Evolutionary conservation across 306 rosid species (phyloP).

Genomic region (Geum urbanum): DNA sequence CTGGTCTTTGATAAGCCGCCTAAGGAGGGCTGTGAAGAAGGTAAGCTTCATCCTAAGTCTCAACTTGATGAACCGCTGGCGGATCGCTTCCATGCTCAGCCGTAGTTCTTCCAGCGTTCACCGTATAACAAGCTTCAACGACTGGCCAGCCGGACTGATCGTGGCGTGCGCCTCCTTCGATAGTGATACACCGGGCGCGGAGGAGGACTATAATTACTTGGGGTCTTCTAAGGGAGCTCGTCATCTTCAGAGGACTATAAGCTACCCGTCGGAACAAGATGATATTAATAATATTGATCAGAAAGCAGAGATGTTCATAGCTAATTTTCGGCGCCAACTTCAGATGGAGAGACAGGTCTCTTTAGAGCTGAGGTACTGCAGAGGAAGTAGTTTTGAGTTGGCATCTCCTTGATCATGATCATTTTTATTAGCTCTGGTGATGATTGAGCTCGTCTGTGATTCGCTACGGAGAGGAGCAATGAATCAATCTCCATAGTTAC

Average conservation of each 20-base stretch:
- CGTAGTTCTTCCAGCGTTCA: conserved; percentile 24
- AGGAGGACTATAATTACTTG: conserved; percentile 12
- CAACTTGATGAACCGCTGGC: conserved; percentile 40
- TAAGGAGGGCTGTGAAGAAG: conserved; percentile 55
- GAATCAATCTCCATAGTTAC: background rate
- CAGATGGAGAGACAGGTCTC: conserved; percentile 72
- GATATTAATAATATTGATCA: conserved; percentile 46
- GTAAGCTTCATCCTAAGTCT: conserved; percentile 47
- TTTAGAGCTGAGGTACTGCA: conserved; percentile 50
- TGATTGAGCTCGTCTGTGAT: background rate
- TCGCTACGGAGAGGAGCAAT: background rate
- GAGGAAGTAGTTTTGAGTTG: conserved; percentile 36
- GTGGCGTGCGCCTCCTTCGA: conserved; percentile 16
- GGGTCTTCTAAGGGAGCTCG: conserved; percentile 21
- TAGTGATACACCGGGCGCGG: background rate
- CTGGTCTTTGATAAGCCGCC: conserved; percentile 37
- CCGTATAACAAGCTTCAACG: conserved; percentile 45
- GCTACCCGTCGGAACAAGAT: conserved; percentile 54
- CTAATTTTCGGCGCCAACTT: conserved; percentile 67
- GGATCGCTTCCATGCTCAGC: conserved; percentile 41
- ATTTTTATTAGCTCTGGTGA: background rate
- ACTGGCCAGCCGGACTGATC: conserved; percentile 46
- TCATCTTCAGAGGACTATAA: conserved; percentile 49
- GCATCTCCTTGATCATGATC: conserved; percentile 26
- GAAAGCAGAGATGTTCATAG: conserved; percentile 66